Conservation (phyloP, 192 early-diverging fungal genomes). For the Funneliformis mosseae region DNA sequence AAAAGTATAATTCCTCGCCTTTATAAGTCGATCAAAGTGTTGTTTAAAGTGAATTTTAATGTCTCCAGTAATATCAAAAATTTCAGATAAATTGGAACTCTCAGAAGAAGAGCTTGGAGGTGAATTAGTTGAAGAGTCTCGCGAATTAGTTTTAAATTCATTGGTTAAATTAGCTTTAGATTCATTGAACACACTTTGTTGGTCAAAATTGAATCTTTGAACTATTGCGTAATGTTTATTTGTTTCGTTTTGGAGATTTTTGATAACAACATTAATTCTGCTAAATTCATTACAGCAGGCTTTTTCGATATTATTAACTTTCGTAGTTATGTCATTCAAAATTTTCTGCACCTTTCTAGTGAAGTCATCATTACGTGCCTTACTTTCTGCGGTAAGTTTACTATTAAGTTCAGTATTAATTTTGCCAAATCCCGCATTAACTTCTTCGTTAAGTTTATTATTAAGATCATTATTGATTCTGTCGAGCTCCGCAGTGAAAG, state of each 20-base stretch:
- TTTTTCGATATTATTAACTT: slow-evolving; percentile 1
- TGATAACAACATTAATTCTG: not conserved
- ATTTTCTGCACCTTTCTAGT: slow-evolving; percentile 15
- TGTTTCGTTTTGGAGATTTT: not conserved
- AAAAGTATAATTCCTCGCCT: slow-evolving; percentile 20
- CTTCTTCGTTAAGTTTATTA: too few relatives aligned
- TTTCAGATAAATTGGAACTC: slow-evolving; percentile 15
- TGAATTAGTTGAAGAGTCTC: slow-evolving; percentile 11
- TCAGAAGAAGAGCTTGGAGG: slow-evolving; percentile 19
- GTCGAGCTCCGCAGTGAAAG: too few relatives aligned
- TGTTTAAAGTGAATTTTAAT: slow-evolving; percentile 16
- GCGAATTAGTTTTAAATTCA: not conserved
- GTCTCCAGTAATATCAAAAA: slow-evolving; percentile 20
- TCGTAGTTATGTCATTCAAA: slow-evolving; percentile 2
- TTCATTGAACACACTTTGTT: too few relatives aligned
- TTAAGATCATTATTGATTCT: too few relatives aligned
- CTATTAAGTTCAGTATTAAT: too few relatives aligned
- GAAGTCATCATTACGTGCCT: slow-evolving; percentile 10
- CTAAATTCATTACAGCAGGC: too few relatives aligned
- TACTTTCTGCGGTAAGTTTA: slow-evolving; percentile 15
- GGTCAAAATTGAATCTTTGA: not conserved
- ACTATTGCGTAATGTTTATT: not conserved
- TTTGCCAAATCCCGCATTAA: too few relatives aligned
- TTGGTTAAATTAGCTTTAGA: too few relatives aligned
- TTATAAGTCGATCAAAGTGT: slow-evolving; percentile 20